Conservation (phyloP, 768 basidiomycete genomes). For the Pleurotus salmoneostramineus region DNA sequence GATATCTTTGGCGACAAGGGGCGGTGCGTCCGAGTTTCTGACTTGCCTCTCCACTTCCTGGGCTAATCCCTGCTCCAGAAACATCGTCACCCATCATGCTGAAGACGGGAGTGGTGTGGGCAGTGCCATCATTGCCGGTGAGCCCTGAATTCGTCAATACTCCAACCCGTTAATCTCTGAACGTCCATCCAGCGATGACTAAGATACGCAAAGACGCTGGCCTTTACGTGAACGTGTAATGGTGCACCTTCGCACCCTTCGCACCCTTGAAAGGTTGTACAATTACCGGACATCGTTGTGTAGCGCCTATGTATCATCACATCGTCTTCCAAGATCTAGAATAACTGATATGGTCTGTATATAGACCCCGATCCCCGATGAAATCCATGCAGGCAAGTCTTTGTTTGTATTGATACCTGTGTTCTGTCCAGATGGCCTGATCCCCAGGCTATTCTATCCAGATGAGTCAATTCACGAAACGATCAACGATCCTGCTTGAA, state of each 20-base stretch:
- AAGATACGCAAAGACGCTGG: conserved; percentile 73
- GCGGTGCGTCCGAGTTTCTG: conserved; percentile 44
- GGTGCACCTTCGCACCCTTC: not conserved
- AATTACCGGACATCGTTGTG: not conserved
- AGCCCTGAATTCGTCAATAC: conserved; percentile 3
- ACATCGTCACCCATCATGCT: conserved; percentile 77
- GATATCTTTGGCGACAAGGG: conserved; percentile 98
- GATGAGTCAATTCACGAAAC: too few relatives aligned
- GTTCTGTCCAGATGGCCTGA: too few relatives aligned
- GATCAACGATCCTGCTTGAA: too few relatives aligned
- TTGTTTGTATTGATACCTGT: too few relatives aligned
- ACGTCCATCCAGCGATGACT: conserved; percentile 69
- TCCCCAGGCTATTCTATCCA: too few relatives aligned
- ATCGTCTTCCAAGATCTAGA: not conserved
- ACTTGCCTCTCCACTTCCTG: not conserved
- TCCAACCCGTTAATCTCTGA: not conserved
- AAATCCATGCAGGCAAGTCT: not conserved
- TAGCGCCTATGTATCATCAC: conserved; percentile 2
- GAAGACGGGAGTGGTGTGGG: conserved; percentile 95
- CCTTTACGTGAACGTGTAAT: conserved; percentile 46
- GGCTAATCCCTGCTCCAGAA: conserved; percentile 28
- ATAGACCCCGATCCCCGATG: not conserved
- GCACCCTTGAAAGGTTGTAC: not conserved
- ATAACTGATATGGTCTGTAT: not conserved
- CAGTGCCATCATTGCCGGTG: conserved; percentile 87